phyloP scores from a whole-genome alignment of 1,139 yeast genomes.

The Yamadazyma buinensis region DNA sequence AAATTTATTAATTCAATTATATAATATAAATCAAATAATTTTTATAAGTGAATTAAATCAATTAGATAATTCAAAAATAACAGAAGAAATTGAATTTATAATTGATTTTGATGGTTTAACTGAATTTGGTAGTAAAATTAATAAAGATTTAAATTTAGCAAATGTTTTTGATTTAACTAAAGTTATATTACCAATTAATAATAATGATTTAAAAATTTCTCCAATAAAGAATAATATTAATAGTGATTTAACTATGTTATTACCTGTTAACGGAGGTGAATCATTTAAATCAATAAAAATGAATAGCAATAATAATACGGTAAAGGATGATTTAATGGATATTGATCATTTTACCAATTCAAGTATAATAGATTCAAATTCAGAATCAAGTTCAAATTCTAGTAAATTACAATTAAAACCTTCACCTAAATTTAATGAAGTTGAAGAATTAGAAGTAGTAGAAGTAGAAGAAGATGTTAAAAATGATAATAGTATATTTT shows the following conservation, averaged over 20 bases:
- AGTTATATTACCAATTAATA: constrained; percentile 1
- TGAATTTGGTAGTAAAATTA: constrained; percentile 9
- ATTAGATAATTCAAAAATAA: constrained; percentile 19
- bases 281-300: constrained; percentile 3
- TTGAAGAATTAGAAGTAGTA: neutral
- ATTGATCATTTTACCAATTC: constrained; percentile 1
- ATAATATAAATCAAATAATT: constrained; percentile 26
- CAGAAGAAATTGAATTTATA: constrained; percentile 31
- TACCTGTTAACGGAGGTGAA: constrained; percentile 21
- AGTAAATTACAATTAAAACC: neutral
- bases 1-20: constrained; percentile 24
- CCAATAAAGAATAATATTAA: constrained; percentile 16
- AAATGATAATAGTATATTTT: neutral
- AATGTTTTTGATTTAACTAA: constrained; percentile 2
- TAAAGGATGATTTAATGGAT: constrained; percentile 5
- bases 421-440: neutral
- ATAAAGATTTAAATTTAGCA: constrained; percentile 10
- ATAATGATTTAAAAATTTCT: neutral
- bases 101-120: constrained; percentile 29
- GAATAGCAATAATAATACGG: too few species aligned
- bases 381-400: neutral
- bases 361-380: neutral
- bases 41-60: constrained; percentile 26
- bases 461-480: neutral
- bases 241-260: constrained; percentile 37